These are phyloP conservation scores for Colletotrichum sublineola DNA, from an alignment of 2,329 filamentous ascomycete genomes.

Conservation along the genomic window DNA sequence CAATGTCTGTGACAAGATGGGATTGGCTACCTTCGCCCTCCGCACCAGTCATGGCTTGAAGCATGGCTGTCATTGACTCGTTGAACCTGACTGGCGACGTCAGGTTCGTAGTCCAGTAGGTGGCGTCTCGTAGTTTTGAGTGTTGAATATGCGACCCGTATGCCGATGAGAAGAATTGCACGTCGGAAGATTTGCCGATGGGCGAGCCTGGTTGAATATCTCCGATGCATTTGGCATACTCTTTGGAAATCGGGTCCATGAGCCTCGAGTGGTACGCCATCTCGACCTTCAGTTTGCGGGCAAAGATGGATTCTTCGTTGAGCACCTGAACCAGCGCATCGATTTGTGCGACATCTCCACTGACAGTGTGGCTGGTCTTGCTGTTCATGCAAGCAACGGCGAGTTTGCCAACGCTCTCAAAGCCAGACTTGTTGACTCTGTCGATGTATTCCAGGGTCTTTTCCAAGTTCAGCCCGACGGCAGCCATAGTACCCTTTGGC, in stretches of 20 bases:
- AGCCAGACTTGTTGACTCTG: conserved; percentile 6
- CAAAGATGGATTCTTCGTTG: conserved; percentile 46
- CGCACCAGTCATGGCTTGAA: conserved; percentile 40
- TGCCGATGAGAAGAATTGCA: conserved; percentile 47
- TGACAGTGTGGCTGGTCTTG: conserved; percentile 63
- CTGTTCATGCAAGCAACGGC: conserved; percentile 62
- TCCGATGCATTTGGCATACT: conserved; percentile 17
- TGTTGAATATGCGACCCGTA: conserved; percentile 1
- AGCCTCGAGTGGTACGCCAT: conserved; percentile 31
- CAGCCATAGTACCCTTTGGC: conserved; percentile 61
- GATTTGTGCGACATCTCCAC: conserved; percentile 60
- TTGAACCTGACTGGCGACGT: conserved; percentile 18
- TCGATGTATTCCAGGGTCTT: conserved; percentile 48
- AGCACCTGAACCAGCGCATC: conserved; percentile 55
- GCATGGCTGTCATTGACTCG: conserved; percentile 10
- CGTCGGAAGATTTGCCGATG: conserved; percentile 39
- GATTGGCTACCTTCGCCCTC: conserved; percentile 35
- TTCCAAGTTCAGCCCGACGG: conserved; percentile 59
- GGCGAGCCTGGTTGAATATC: not conserved
- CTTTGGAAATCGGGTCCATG: conserved; percentile 19
- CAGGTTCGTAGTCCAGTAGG: conserved; percentile 25
- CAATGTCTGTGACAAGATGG: not conserved
- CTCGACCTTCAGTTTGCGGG: conserved; percentile 28
- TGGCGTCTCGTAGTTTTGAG: not conserved
- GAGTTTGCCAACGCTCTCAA: conserved; percentile 34